Evolutionary conservation across 805 yeast genomes (phyloP).

Genomic region (Yarrowia deformans): DNA sequence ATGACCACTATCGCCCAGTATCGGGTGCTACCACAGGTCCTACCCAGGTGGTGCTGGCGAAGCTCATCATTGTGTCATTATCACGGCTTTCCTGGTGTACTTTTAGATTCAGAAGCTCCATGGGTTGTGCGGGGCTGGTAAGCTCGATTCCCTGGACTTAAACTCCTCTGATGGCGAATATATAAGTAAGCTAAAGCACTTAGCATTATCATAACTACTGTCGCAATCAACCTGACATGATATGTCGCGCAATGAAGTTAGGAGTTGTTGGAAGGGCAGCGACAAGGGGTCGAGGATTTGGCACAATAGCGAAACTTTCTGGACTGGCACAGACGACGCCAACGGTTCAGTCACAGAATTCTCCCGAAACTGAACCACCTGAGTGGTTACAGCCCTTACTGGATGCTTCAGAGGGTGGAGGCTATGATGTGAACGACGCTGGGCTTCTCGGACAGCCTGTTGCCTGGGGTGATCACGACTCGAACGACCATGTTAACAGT

Average conservation of each 20-base stretch:
- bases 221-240: neutral
- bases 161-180: neutral
- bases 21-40: too few relatives aligned
- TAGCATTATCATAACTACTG: neutral
- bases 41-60: too few relatives aligned
- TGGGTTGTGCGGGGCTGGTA: neutral
- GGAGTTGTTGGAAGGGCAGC: too few relatives aligned
- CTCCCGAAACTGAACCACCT: neutral
- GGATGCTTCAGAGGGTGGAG: constrained; percentile 7
- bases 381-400: constrained; percentile 5
- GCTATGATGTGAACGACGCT: constrained; percentile 17
- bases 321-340: neutral
- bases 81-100: too few relatives aligned
- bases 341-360: neutral
- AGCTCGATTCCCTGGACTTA: neutral
- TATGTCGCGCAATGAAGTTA: neutral
- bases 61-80: too few relatives aligned
- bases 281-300: neutral
- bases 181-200: neutral
- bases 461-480: constrained; percentile 30
- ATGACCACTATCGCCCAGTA: too few relatives aligned
- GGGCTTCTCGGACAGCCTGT: constrained; percentile 7
- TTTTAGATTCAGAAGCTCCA: neutral
- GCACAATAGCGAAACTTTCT: neutral
- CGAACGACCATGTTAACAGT: constrained; percentile 17